phyloP scores from a whole-genome alignment of 495 filamentous ascomycete species.

The Neurospora tetrasperma region DNA sequence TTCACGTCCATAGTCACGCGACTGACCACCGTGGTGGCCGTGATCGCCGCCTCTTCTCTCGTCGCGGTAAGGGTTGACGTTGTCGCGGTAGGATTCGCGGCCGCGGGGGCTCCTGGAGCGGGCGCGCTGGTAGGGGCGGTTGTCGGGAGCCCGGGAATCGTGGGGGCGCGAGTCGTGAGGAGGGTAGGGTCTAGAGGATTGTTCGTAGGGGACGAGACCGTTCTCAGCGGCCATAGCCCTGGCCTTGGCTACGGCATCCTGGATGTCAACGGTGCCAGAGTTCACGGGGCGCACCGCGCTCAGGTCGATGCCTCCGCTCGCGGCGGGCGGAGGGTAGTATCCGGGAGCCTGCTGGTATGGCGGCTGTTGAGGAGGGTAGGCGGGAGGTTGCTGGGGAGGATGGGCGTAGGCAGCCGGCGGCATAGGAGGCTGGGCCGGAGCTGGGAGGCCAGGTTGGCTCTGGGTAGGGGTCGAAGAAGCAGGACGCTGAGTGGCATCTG shows the following conservation, averaged over 20 bases:
- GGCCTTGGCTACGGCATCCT: constrained; percentile 64
- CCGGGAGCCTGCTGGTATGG: constrained; percentile 33
- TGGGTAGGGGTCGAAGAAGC: constrained; percentile 32
- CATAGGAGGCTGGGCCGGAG: constrained; percentile 10
- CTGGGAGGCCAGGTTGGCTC: constrained; percentile 30
- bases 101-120: constrained; percentile 57
- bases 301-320: constrained; percentile 61
- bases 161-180: constrained; percentile 2
- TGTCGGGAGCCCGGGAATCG: constrained; percentile 30
- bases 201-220: constrained; percentile 47
- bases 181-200: constrained; percentile 28
- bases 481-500: constrained; percentile 23
- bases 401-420: constrained; percentile 12
- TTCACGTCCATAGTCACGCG: constrained; percentile 48
- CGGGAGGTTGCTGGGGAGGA: constrained; percentile 15
- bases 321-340: constrained; percentile 58
- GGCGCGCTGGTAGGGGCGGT: constrained; percentile 48
- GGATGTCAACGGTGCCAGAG: constrained; percentile 61
- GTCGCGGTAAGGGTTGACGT: constrained; percentile 64
- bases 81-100: constrained; percentile 57
- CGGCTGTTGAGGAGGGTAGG: constrained; percentile 29
- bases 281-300: constrained; percentile 62
- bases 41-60: constrained; percentile 51
- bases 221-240: constrained; percentile 62
- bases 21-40: constrained; percentile 19